Evolutionary conservation across 2,329 filamentous ascomycete species (phyloP).

Genomic region (Hypoxylon sp.): DNA sequence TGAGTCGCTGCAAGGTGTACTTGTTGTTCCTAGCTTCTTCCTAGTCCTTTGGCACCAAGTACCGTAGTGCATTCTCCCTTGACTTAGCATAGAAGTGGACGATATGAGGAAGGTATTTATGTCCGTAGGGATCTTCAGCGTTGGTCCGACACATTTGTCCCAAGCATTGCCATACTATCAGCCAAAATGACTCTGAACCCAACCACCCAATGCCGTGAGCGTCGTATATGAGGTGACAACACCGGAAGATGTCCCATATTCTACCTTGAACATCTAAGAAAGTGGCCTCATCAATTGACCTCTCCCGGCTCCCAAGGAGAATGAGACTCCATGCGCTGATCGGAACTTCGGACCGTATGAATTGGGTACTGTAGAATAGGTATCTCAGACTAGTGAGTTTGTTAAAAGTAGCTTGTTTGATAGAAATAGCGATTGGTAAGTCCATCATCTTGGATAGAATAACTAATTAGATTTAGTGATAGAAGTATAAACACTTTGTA

Average conservation of each 20-base stretch:
- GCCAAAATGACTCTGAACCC: conserved; percentile 9
- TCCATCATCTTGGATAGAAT: neutral
- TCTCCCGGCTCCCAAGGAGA: conserved; percentile 20
- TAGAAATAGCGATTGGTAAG: neutral
- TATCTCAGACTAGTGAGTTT: conserved; percentile 12
- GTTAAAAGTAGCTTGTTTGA: conserved; percentile 1
- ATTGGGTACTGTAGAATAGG: conserved; percentile 28
- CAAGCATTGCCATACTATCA: conserved; percentile 3
- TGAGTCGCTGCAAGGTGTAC: conserved; percentile 17
- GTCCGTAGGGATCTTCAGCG: neutral
- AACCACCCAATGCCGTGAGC: conserved; percentile 1
- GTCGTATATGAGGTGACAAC: conserved; percentile 2
- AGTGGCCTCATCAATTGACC: conserved; percentile 6
- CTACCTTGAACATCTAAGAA: conserved; percentile 9
- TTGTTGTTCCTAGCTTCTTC: neutral
- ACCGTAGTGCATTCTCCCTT: conserved; percentile 10
- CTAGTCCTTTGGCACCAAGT: conserved; percentile 8
- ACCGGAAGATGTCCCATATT: conserved; percentile 19
- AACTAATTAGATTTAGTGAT: neutral
- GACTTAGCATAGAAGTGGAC: conserved; percentile 30
- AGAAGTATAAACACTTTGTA: neutral
- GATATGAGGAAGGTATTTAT: conserved; percentile 24
- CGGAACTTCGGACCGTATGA: conserved; percentile 20
- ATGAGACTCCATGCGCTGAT: conserved; percentile 18
- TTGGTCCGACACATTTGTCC: neutral